Conservation (phyloP, 2,329 filamentous ascomycete species). For the Juglanconis sp. region DNA sequence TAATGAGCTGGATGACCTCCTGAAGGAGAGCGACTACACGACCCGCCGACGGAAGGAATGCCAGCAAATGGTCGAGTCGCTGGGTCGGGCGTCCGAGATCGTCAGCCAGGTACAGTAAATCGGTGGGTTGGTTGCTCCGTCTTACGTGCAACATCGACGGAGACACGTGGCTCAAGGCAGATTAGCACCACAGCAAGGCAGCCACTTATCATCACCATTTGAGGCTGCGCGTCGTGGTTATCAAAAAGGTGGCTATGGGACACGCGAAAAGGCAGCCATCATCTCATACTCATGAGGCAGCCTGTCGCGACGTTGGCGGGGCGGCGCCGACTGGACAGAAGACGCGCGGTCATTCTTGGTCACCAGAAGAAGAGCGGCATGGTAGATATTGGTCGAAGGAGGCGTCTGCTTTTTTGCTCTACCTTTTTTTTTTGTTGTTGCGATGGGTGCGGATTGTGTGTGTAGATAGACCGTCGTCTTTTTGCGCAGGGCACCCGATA, state of each 20-base stretch:
- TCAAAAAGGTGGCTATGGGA: neutral
- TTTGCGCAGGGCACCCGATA: neutral
- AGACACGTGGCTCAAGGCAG: neutral
- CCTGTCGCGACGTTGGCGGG: neutral
- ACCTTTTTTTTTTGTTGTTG: neutral
- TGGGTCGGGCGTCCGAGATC: slow-evolving; percentile 88
- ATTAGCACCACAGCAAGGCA: neutral
- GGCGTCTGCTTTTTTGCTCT: neutral
- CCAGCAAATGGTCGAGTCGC: slow-evolving; percentile 97
- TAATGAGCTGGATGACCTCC: slow-evolving; percentile 83
- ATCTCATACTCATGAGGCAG: neutral
- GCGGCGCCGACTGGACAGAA: neutral
- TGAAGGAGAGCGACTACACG: slow-evolving; percentile 98
- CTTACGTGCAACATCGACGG: neutral
- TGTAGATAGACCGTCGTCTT: slow-evolving; percentile 6
- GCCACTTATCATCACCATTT: neutral
- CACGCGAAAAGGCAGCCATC: neutral
- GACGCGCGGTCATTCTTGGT: neutral
- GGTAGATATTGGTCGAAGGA: neutral
- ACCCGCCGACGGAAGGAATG: slow-evolving; percentile 94
- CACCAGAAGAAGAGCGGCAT: neutral
- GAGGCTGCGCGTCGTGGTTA: no score
- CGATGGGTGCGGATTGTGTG: neutral
- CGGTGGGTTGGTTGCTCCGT: neutral
- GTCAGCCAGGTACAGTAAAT: slow-evolving; percentile 72